Conservation (phyloP, 306 rosid genomes). For the Malus sieversii region DNA sequence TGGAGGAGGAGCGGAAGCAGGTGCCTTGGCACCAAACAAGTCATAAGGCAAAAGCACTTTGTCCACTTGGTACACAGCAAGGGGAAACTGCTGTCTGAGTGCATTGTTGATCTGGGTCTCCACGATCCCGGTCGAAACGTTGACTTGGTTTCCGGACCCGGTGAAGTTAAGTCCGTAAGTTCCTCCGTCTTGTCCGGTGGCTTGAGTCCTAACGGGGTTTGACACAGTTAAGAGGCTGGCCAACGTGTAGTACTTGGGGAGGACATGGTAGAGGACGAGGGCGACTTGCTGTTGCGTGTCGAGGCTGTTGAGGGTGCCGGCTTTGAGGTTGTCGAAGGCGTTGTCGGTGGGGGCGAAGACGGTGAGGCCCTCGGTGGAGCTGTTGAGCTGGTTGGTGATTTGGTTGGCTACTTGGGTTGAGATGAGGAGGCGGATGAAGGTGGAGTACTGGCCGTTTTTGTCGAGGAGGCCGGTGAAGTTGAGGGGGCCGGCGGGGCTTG, state of each 20-base stretch:
- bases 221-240: constrained; percentile 43
- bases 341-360: constrained; percentile 86
- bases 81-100: constrained; percentile 44
- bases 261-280: constrained; percentile 53
- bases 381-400: constrained; percentile 56
- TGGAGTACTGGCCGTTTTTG: constrained; percentile 52
- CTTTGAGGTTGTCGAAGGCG: constrained; percentile 56
- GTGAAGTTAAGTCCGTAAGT: constrained; percentile 68
- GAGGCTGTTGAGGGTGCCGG: constrained; percentile 60
- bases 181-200: constrained; percentile 21
- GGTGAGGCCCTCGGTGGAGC: constrained; percentile 47
- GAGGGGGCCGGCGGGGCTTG: constrained; percentile 36
- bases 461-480: constrained; percentile 57
- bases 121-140: constrained; percentile 53
- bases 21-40: constrained; percentile 32
- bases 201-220: constrained; percentile 74
- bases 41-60: constrained; percentile 54
- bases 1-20: constrained; percentile 39
- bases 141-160: constrained; percentile 63
- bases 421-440: constrained; percentile 41
- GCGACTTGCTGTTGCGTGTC: constrained; percentile 32
- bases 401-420: constrained; percentile 45
- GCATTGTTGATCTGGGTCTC: constrained; percentile 42
- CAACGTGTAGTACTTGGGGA: constrained; percentile 54
- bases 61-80: constrained; percentile 55